Conservation (phyloP, 1,284 basidiomycete species). For the Heterobasidion occidentale region DNA sequence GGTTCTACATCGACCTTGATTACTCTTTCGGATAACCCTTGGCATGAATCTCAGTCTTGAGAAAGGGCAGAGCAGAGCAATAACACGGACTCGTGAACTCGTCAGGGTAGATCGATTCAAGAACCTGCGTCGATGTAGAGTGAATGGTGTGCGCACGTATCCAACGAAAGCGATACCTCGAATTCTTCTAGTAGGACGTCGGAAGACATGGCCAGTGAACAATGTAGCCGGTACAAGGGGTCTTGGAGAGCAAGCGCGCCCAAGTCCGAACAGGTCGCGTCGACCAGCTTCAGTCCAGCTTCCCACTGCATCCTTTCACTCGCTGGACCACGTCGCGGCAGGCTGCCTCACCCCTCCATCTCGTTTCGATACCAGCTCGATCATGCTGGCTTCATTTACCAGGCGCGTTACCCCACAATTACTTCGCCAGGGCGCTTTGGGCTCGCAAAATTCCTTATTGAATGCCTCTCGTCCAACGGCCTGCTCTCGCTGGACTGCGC, state of each 20-base stretch:
- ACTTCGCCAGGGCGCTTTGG: too few species aligned
- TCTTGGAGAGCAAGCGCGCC: background rate
- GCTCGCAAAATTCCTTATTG: too few species aligned
- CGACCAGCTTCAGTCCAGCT: background rate
- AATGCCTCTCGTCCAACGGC: too few species aligned
- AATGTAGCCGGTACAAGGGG: background rate
- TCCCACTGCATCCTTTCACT: background rate
- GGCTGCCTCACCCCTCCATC: too few species aligned
- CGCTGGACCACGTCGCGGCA: too few species aligned
- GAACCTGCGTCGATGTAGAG: slow-evolving; percentile 47
- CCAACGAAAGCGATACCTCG: slow-evolving; percentile 47
- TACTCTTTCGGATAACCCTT: slow-evolving; percentile 81
- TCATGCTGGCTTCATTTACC: too few species aligned
- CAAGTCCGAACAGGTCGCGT: background rate
- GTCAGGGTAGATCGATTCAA: slow-evolving; percentile 93
- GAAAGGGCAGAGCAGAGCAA: slow-evolving; percentile 16
- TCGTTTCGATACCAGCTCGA: too few species aligned
- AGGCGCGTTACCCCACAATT: too few species aligned
- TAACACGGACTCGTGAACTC: slow-evolving; percentile 81
- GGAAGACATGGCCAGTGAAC: slow-evolving; percentile 37
- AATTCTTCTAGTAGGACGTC: slow-evolving; percentile 76
- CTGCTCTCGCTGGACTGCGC: too few species aligned
- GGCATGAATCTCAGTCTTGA: slow-evolving; percentile 40
- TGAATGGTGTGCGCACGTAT: background rate
- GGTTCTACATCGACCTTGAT: slow-evolving; percentile 87